These are phyloP conservation scores for Aureobasidium namibiae DNA, from an alignment of 2,329 filamentous ascomycete genomes.

Conservation along the genomic window DNA sequence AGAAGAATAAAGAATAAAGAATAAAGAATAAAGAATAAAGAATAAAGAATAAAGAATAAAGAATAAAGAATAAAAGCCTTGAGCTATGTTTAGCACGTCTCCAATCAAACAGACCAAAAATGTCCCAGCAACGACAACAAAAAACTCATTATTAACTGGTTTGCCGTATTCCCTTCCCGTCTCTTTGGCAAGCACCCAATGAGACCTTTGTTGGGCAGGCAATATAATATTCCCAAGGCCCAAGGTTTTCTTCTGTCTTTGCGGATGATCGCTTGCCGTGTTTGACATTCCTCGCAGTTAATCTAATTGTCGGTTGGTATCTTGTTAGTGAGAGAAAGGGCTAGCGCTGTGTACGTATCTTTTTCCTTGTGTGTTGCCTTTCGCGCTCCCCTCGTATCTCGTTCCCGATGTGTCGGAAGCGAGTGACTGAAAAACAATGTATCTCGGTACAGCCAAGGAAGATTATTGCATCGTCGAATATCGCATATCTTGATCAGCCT, in stretches of 20 bases:
- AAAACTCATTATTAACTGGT: not conserved
- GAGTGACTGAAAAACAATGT: not conserved
- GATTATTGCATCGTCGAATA: not conserved
- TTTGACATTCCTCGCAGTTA: slow-evolving; percentile 4
- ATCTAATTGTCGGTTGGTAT: not conserved
- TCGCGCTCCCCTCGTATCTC: not conserved
- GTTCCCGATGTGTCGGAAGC: not conserved
- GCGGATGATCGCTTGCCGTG: slow-evolving; percentile 1
- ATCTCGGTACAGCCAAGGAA: not conserved
- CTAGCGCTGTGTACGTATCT: slow-evolving; percentile 4
- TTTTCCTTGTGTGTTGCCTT: not conserved
- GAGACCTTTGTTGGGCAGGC: not conserved
- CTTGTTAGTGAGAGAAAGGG: not conserved
- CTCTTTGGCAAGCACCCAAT: not conserved
- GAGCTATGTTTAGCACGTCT: too few species aligned
- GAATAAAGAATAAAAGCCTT: not conserved
- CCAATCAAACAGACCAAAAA: not conserved
- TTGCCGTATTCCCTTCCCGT: not conserved
- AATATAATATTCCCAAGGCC: slow-evolving; percentile 1
- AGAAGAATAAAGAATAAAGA: not conserved
- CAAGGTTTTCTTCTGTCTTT: not conserved
- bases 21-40: not conserved
- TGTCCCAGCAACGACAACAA: not conserved
- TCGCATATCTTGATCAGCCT: not conserved
- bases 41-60: not conserved